Base-by-base conservation (phyloP, 73 alveolate species). In the Paramecium octaurelia region DNA sequence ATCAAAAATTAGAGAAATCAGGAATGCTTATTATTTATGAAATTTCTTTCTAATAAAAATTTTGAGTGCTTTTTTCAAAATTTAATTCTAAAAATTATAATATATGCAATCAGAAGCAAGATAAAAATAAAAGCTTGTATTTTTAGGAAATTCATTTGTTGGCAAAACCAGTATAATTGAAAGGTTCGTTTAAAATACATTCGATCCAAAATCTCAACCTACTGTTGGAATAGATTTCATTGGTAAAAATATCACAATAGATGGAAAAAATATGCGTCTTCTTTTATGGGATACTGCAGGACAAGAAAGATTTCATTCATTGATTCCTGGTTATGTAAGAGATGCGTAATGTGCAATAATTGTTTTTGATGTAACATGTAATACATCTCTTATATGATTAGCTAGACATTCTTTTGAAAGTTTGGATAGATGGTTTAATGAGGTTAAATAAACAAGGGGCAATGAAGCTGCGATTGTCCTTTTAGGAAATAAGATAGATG, bases 401-500 rank as follows among this genome's bases (percentile, higher is more conserved):
- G 93, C 93, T 84, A 83, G 92, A 71, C 83, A 92, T 18, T 93
- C 99, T 24, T 97, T 97, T 84, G 71, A 92, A 40, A 88, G 96
- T 64, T 94, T 97, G 36, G 95, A 95, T 80, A 96, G 60, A 27
- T 97, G 98, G 98, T 59, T 94, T 24, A 95, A 95, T 29, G 98
- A 97, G 59, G 97, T 97, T 27, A 85, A 94, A 77, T 43, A 93
- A 24, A 43, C 94, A 90, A 95, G 98, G 57, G 98, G 98, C 21
- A 93, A 92, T 21, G 99, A 97, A 73, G 98, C 95, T 24, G 80
- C 95, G 11, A 46, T 96, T 20, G 93, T 96, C 44, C 38, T 97
- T 12, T 95, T 96, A 23, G 99, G 98, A 2, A 97, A 97, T 91
- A 97, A 97, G 77, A 27, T 97, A 16, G 99, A 97, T 94, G 24